Percentiles rank a stretch among this genome's conserved stretches.
phyloP scores from a whole-genome alignment of 805 yeast species.

The Komagataella phaffii region DNA sequence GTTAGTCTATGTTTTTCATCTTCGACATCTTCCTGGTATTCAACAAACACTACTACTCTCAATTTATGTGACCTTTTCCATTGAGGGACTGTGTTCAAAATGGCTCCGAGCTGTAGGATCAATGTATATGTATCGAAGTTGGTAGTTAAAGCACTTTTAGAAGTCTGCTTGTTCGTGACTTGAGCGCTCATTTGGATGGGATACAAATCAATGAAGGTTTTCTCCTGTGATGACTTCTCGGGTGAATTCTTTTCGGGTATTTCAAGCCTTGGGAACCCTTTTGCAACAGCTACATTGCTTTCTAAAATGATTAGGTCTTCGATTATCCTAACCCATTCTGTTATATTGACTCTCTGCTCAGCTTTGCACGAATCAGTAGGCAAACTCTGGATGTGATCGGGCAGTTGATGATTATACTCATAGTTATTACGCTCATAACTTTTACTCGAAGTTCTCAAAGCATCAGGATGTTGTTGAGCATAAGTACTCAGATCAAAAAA shows the following conservation, averaged over 20 bases:
- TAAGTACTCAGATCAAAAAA: conserved; percentile 49
- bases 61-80: conserved; percentile 73
- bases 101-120: conserved; percentile 88
- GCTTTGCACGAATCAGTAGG: conserved; percentile 63
- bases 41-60: conserved; percentile 86
- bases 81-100: conserved; percentile 80
- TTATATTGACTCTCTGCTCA: conserved; percentile 54
- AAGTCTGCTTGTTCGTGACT: conserved; percentile 50
- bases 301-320: conserved; percentile 85
- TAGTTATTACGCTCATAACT: conserved; percentile 4
- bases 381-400: conserved; percentile 7
- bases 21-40: conserved; percentile 49
- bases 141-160: conserved; percentile 59
- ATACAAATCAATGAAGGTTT: conserved; percentile 69
- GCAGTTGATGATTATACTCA: conserved; percentile 13
- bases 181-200: conserved; percentile 96
- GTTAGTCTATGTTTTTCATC: conserved; percentile 56
- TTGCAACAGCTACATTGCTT: conserved; percentile 88
- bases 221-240: conserved; percentile 16
- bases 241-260: conserved; percentile 39
- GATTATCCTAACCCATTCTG: conserved; percentile 83
- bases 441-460: conserved; percentile 2
- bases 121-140: conserved; percentile 94
- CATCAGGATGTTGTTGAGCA: conserved; percentile 2
- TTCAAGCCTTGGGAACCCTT: conserved; percentile 58